Percentiles rank a stretch among this genome's conserved stretches.
These are phyloP conservation scores for Jacaranda copaia DNA, from an alignment of 257 asterid genomes.

Conservation along the genomic window DNA sequence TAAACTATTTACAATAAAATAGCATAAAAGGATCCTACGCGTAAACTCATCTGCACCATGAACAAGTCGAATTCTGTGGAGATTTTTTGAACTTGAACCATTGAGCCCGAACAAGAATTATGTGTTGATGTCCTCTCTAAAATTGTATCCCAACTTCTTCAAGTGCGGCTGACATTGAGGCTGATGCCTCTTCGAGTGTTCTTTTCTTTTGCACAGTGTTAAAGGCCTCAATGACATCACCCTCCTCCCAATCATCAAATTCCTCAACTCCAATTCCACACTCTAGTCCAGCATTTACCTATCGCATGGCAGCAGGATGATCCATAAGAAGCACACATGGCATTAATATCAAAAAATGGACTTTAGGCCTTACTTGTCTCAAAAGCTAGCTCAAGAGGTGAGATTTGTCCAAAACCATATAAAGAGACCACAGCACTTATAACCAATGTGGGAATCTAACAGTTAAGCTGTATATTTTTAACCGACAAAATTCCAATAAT, in stretches of 20 bases:
- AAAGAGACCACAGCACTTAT: no score
- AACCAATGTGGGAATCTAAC: no score
- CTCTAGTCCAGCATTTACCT: conserved; percentile 96
- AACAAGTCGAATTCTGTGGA: conserved; percentile 12
- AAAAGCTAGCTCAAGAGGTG: no score
- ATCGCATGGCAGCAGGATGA: conserved; percentile 28
- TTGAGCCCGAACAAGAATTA: conserved; percentile 10
- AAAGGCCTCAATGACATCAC: conserved; percentile 82
- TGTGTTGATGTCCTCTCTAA: conserved; percentile 38
- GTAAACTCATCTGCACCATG: conserved; percentile 19
- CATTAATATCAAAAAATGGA: no score
- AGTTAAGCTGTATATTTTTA: no score
- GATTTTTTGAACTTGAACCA: conserved; percentile 21
- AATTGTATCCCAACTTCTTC: conserved; percentile 58
- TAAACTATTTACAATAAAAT: conserved; percentile 69
- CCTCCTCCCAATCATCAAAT: conserved; percentile 82
- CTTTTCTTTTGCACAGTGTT: conserved; percentile 81
- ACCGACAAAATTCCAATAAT: no score
- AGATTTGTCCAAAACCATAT: no score
- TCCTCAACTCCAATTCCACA: conserved; percentile 88
- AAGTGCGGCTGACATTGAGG: conserved; percentile 86
- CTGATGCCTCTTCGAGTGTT: conserved; percentile 98
- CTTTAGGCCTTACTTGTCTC: no score
- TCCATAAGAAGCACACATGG: not conserved
- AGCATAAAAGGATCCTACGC: conserved; percentile 36